Base-by-base conservation (phyloP, 305 asterid species). In the Rubia peregrina region DNA sequence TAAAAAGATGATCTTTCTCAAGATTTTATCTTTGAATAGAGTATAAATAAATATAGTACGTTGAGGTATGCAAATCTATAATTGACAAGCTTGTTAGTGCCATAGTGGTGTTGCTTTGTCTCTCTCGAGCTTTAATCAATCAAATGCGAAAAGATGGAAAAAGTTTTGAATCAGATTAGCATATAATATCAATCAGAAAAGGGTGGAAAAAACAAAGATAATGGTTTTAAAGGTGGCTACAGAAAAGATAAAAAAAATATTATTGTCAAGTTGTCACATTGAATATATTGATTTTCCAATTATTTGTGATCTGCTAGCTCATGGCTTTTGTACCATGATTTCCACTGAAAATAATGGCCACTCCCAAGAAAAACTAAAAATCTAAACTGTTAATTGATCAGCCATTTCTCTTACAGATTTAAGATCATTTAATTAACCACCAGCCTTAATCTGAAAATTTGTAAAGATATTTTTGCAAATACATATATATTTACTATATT, bases 101-200 rank as follows among this genome's bases (percentile, higher is more conserved):
- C 60, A 71, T 72, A 76, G 70, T 78, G 81, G 68, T 68, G 53
- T 55, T 73, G 68, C 71, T 73, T 68, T 61, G 69, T 73, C 70
- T 30, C 36, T 41, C 21, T 41, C 19, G 56, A 57, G 66, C 73
- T 70, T 70, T 70, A 60, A 42, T 51, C 59, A 51, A 51, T 38
- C 68, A 65, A 65, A 41, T 42, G 73, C 41, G 19, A 68, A 68
- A 73, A 46, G 48, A 77, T 78, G 73, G 48, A 48, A 74, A 85
- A 78, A 78, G 79, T 41, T 82, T 61, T 80, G 81, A 77, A 81
- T 84, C 88, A 67, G 87, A 87, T 85, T 82, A 81, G 86, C 89
- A 81, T 81, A 75, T 56, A 9, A 81, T 70, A 68, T 70, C 71
- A 66, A 79, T 38, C 68, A 65, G 53, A 38, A 76, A 82, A 80